Base-by-base conservation (phyloP, 495 filamentous ascomycete species). In the Hypoxylon trugodes region DNA sequence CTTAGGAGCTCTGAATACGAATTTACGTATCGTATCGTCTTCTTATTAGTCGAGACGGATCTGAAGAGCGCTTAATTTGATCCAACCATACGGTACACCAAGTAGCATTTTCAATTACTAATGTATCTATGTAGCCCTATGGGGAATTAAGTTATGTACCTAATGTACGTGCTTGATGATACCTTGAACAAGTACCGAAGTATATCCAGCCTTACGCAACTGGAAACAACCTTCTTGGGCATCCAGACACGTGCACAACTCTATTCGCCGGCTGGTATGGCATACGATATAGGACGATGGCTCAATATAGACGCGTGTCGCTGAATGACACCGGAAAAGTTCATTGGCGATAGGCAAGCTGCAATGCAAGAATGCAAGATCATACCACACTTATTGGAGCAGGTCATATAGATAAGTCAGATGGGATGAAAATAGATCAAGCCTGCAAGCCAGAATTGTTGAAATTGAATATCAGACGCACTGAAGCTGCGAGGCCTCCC, bases 61-160 rank as follows among this genome's bases (percentile, higher is more conserved):
- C n/a, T n/a, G n/a, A n/a, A n/a, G n/a, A n/a, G n/a, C n/a, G n/a
- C n/a, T n/a, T n/a, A n/a, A n/a, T n/a, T 22, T 18, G 30, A 55
- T 56, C 63, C 46, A 57, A 43, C 21, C 36, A 36, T 13, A 41
- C 15, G 56, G 56, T 50, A 60, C 28, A 43, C 43, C 57, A 66
- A 51, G 63, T 66, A 56, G 58, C 52, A 38, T 9, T 30, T 50
- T 55, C 19, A 50, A 50, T 42, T 66, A 49, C 30, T 30, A 10
- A 30, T 6, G 10, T 24, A n/a, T 6, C 13, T 16, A 21, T 18
- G 25, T 6, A 6, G 5, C 5, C 8, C 36, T 4, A 33, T 59
- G 59, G 61, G 53, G 40, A 16, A 53, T 33, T 59, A 53, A 42
- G 15, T 48, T 47, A 54, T 46, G 61, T 47, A 37, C 55, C 43